Percentiles rank a stretch among this genome's conserved stretches.
Evolutionary conservation across 2,329 filamentous ascomycete genomes (phyloP).

Genomic region (Sarocladiaceae sp.): DNA sequence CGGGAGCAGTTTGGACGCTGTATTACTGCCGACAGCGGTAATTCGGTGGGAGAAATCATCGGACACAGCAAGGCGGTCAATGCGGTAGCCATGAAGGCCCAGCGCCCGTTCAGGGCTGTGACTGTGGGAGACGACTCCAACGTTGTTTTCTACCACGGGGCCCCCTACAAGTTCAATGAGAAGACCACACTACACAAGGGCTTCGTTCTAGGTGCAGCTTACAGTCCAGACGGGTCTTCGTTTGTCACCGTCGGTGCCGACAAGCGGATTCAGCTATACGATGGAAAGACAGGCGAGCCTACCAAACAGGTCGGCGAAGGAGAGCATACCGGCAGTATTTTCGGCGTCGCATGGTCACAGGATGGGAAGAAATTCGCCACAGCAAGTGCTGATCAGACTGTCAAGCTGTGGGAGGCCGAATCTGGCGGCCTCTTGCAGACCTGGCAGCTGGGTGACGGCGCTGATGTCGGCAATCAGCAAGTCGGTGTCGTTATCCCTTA

Average conservation of each 20-base stretch:
- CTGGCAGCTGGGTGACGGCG: constrained; percentile 80
- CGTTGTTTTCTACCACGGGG: constrained; percentile 88
- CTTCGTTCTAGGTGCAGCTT: constrained; percentile 83
- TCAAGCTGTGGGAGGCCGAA: constrained; percentile 91
- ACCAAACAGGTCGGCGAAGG: constrained; percentile 73
- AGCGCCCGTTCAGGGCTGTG: constrained; percentile 84
- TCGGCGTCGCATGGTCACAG: constrained; percentile 83
- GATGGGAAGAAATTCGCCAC: constrained; percentile 87
- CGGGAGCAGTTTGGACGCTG: constrained; percentile 91
- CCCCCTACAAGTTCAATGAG: constrained; percentile 93
- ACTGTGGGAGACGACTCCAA: constrained; percentile 88
- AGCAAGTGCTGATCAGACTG: constrained; percentile 88
- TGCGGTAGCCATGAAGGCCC: constrained; percentile 81
- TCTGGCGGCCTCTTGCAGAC: constrained; percentile 71
- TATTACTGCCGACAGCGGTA: constrained; percentile 92
- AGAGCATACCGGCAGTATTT: constrained; percentile 90
- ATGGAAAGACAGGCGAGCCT: constrained; percentile 90
- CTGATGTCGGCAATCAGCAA: constrained; percentile 79
- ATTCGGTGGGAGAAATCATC: constrained; percentile 89
- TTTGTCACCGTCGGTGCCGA: constrained; percentile 93
- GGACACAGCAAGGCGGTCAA: constrained; percentile 92
- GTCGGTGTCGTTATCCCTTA: constrained; percentile 90
- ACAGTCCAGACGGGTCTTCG: constrained; percentile 79
- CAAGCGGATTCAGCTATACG: constrained; percentile 87
- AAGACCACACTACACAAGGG: constrained; percentile 79